Percentiles rank a stretch among this genome's conserved stretches.
These are phyloP conservation scores for Coemansia aciculifera DNA, from an alignment of 192 early-diverging fungal species.

Conservation along the genomic window DNA sequence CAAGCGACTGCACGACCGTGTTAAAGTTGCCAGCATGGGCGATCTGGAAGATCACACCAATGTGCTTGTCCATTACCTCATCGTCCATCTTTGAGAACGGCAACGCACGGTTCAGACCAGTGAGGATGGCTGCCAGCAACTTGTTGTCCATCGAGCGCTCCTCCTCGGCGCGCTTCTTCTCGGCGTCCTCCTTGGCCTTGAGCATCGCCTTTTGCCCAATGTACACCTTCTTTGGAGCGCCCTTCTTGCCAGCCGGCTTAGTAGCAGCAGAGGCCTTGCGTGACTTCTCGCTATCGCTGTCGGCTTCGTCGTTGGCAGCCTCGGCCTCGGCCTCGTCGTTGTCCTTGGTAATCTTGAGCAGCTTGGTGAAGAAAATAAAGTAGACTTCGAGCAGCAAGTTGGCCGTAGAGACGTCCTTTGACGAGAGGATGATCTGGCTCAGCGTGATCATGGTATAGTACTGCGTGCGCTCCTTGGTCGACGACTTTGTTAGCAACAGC, in stretches of 20 bases:
- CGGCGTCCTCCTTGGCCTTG: slow-evolving; percentile 52
- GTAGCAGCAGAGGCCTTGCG: slow-evolving; percentile 44
- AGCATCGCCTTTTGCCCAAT: slow-evolving; percentile 50
- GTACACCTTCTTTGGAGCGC: slow-evolving; percentile 33
- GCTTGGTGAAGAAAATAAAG: slow-evolving; percentile 83
- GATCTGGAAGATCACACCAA: slow-evolving; percentile 89
- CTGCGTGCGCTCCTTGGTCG: slow-evolving; percentile 74
- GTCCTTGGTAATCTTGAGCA: slow-evolving; percentile 62
- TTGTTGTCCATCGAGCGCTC: slow-evolving; percentile 62
- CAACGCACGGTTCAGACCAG: slow-evolving; percentile 94
- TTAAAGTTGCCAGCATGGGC: slow-evolving; percentile 89
- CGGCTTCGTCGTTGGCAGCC: slow-evolving; percentile 48
- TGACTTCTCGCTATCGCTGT: slow-evolving; percentile 54
- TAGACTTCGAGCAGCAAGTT: slow-evolving; percentile 88
- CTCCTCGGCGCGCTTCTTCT: slow-evolving; percentile 50
- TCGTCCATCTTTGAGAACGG: slow-evolving; percentile 86
- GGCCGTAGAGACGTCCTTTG: slow-evolving; percentile 70
- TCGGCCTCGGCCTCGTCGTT: slow-evolving; percentile 59
- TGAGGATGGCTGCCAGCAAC: slow-evolving; percentile 87
- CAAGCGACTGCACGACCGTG: slow-evolving; percentile 89
- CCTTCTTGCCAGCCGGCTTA: slow-evolving; percentile 21
- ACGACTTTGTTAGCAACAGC: slow-evolving; percentile 71
- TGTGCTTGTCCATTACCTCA: slow-evolving; percentile 73
- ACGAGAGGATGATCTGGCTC: slow-evolving; percentile 88
- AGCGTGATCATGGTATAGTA: slow-evolving; percentile 91